Conservation (phyloP, 2,329 filamentous ascomycete species). For the Colletotrichum orchidophilum region DNA sequence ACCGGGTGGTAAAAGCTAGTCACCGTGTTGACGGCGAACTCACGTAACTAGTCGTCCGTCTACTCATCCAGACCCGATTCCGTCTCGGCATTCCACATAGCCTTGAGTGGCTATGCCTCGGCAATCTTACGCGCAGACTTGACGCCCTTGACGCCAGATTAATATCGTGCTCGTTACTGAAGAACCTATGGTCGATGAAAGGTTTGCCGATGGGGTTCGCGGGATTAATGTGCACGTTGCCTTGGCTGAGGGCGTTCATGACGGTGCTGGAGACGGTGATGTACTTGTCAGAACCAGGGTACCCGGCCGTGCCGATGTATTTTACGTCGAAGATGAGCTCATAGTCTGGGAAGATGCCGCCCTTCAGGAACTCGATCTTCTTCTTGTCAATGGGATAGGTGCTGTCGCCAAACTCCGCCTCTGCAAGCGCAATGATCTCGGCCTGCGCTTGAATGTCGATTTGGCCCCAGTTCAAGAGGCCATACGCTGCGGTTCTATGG, state of each 20-base stretch:
- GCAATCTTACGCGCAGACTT: conserved; percentile 37
- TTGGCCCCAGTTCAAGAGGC: conserved; percentile 52
- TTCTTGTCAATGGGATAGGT: conserved; percentile 45
- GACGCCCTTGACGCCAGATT: conserved; percentile 41
- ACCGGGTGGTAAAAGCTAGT: conserved; percentile 46
- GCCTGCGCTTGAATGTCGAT: conserved; percentile 42
- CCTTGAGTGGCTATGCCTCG: conserved; percentile 16
- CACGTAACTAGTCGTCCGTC: conserved; percentile 21
- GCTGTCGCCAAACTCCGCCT: conserved; percentile 40
- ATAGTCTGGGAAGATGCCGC: conserved; percentile 40
- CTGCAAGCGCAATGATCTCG: conserved; percentile 43
- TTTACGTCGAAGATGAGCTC: conserved; percentile 44
- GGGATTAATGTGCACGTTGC: conserved; percentile 38
- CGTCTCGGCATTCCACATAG: conserved; percentile 18
- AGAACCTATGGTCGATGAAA: conserved; percentile 39
- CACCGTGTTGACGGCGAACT: conserved; percentile 13
- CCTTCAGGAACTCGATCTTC: conserved; percentile 50
- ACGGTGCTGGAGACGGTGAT: conserved; percentile 29
- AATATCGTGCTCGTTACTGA: conserved; percentile 43
- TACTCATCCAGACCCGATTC: conserved; percentile 24
- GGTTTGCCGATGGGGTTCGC: conserved; percentile 42
- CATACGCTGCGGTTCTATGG: conserved; percentile 47
- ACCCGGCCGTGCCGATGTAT: conserved; percentile 42
- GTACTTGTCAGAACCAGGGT: conserved; percentile 38
- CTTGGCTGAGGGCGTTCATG: conserved; percentile 37